Evolutionary conservation across 2,329 filamentous ascomycete species (phyloP).

Genomic region (Mollisiaceae sp.): DNA sequence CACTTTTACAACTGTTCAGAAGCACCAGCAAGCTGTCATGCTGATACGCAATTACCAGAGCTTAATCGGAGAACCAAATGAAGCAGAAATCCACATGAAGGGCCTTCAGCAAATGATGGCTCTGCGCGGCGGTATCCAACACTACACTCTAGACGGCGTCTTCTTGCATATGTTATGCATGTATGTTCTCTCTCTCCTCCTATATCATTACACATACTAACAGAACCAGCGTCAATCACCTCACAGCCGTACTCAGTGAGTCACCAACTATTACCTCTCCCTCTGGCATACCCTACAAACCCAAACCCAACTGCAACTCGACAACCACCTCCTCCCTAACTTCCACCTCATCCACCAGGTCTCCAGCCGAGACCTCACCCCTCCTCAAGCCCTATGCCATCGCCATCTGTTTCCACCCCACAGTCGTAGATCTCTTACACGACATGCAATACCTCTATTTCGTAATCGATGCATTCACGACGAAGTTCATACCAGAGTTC

Average conservation of each 20-base stretch:
- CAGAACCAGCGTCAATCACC: constrained; percentile 25
- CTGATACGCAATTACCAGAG: constrained; percentile 13
- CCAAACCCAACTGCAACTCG: constrained; percentile 3
- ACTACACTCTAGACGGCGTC: constrained; percentile 22
- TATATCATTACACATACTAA: background rate
- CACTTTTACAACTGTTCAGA: background rate
- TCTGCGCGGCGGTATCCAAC: constrained; percentile 24
- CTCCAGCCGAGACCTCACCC: constrained; percentile 12
- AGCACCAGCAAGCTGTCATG: background rate
- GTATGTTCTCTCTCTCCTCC: constrained; percentile 5
- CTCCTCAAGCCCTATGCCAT: constrained; percentile 22
- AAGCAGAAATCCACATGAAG: constrained; percentile 29
- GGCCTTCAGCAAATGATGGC: constrained; percentile 27
- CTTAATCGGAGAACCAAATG: constrained; percentile 24
- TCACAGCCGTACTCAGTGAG: constrained; percentile 29
- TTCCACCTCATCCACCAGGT: background rate
- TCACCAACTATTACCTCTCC: constrained; percentile 16
- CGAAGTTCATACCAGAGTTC: constrained; percentile 10
- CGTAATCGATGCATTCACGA: constrained; percentile 26
- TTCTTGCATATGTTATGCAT: constrained; percentile 34
- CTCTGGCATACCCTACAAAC: constrained; percentile 8
- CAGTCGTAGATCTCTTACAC: constrained; percentile 21
- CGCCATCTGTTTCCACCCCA: constrained; percentile 22
- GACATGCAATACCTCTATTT: constrained; percentile 25
- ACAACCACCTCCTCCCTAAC: background rate